Base-by-base conservation (phyloP, 192 early-diverging fungal genomes). In the Powellomyces hirtus region DNA sequence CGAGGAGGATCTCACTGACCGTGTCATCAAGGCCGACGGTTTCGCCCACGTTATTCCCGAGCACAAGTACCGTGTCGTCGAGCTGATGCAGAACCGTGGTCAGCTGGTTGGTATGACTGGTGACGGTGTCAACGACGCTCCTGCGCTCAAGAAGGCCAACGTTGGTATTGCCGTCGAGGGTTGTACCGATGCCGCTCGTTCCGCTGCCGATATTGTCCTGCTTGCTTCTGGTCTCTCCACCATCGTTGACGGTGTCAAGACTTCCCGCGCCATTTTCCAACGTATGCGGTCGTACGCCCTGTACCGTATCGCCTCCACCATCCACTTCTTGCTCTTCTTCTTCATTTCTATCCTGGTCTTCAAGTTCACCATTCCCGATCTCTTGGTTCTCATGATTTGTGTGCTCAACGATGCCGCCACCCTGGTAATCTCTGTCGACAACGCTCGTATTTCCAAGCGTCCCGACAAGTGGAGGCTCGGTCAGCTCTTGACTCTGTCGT, bases 81-180 rank as follows among this genome's bases (percentile, higher is more conserved):
- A 96, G 82, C 74, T 95, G 36, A 79, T 98, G 55, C 94, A 98
- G 81, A 90, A 93, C 62, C 83, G 86, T 65, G 92, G 90, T 45
- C 88, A 90, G 76, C 79, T 94, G n/a, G 91, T 92, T 40, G 94
- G 92, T 72, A 97, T 98, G 95, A 97, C 95, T 38, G 96, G 96
- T 73, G 95, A 95, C 79, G 94, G 94, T 78, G 92, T 95, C 52
- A 98, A 98, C 75, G 96, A 98, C 77, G 96, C 96, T 16, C 96
- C 96, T 13, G 96, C 96, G 20, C 80, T 98, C 29, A 97, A 97
- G 81, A 96, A 96, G 84, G 94, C 94, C 62, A 91, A 96, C 73
- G 94, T 98, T 59, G 96, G 96, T 65, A 98, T 98, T 78, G 95
- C 95, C 44, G 93, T 98, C 51, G 88, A 94, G 50, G 93, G 92